Percentiles rank a stretch among this genome's conserved stretches.
Conservation (phyloP, 441 rosid genomes). For the Syzygium malaccense region DNA sequence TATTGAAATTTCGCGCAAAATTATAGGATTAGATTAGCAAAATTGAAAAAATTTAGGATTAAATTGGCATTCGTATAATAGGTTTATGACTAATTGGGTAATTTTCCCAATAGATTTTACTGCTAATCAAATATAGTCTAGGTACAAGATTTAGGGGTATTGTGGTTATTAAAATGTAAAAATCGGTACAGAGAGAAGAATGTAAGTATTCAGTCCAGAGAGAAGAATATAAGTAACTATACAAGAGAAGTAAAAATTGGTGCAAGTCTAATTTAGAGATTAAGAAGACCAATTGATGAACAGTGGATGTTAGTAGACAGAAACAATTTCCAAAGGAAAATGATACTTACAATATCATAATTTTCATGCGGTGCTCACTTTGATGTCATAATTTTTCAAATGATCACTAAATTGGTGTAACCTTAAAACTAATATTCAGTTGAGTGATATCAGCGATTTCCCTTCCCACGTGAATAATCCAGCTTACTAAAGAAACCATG, state of each 20-base stretch:
- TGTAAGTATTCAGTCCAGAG: neutral
- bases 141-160: neutral
- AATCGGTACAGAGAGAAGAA: no score
- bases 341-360: neutral
- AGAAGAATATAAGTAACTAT: no score
- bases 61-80: fast-evolving
- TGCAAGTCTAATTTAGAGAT: neutral
- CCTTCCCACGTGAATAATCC: neutral
- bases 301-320: neutral
- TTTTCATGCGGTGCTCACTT: fast-evolving
- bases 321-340: neutral
- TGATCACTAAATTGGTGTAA: neutral
- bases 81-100: neutral
- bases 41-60: neutral
- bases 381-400: neutral
- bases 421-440: neutral
- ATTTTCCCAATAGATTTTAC: neutral
- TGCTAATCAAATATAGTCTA: neutral
- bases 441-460: neutral
- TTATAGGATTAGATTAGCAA: neutral
- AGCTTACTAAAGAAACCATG: neutral
- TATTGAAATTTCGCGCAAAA: neutral
- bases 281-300: neutral
- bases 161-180: neutral
- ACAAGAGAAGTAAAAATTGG: neutral